phyloP scores from a whole-genome alignment of 2,329 filamentous ascomycete genomes.

The Botryosphaeria dothidea region DNA sequence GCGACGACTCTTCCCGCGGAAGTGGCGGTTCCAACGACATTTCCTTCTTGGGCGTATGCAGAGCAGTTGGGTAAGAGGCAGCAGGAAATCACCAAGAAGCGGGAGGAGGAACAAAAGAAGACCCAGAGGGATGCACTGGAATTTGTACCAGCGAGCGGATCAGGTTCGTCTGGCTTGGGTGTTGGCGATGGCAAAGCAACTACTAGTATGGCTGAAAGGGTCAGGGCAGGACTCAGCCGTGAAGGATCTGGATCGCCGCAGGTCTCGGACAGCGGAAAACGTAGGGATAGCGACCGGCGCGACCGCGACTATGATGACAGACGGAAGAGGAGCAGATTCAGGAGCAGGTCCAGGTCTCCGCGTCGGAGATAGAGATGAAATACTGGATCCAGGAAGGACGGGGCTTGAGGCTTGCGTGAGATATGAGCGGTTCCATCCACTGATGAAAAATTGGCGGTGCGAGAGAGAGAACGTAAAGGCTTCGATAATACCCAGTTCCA shows the following conservation, averaged over 20 bases:
- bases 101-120: constrained; percentile 33
- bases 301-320: constrained; percentile 25
- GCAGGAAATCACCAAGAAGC: constrained; percentile 36
- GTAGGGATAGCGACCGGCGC: constrained; percentile 34
- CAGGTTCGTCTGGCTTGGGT: constrained; percentile 24
- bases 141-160: constrained; percentile 34
- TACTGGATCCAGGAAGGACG: not conserved
- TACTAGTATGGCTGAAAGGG: constrained; percentile 14
- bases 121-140: constrained; percentile 33
- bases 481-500: not conserved
- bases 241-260: constrained; percentile 18
- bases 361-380: constrained; percentile 26
- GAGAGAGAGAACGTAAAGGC: no score
- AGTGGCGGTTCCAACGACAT: constrained; percentile 41
- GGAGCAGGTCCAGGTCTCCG: constrained; percentile 32
- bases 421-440: no score
- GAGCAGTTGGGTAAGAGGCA: constrained; percentile 45
- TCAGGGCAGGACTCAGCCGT: constrained; percentile 15
- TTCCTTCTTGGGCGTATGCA: constrained; percentile 45
- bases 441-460: no score
- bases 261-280: constrained; percentile 27
- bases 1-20: constrained; percentile 54
- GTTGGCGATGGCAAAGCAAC: constrained; percentile 1
- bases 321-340: constrained; percentile 24
- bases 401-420: not conserved